Conservation (phyloP, 2,329 filamentous ascomycete genomes). For the Dothistroma septosporum region DNA sequence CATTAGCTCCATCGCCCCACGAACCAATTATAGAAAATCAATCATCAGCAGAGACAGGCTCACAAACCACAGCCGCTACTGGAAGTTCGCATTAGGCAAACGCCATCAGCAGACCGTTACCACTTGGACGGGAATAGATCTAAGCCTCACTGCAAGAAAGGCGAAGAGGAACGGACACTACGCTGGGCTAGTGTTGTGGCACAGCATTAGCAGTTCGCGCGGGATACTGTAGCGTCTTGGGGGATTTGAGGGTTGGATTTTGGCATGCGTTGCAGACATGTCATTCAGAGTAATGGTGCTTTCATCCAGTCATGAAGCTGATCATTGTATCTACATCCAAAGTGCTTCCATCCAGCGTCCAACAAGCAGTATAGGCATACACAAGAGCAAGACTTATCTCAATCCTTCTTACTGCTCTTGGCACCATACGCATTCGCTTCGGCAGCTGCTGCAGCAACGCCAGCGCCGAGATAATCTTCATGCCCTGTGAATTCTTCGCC, state of each 20-base stretch:
- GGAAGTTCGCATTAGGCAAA: constrained; percentile 3
- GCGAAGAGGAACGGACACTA: not conserved
- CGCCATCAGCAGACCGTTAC: not conserved
- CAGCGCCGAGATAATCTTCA: constrained; percentile 27
- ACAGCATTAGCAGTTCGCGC: not conserved
- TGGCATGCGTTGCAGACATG: too few species aligned
- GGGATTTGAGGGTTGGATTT: too few species aligned
- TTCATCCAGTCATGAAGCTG: not conserved
- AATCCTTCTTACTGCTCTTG: constrained; percentile 19
- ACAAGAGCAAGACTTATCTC: constrained; percentile 1
- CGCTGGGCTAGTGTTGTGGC: not conserved
- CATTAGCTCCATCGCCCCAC: not conserved
- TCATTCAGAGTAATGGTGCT: not conserved
- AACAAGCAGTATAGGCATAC: not conserved
- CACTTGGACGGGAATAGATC: not conserved
- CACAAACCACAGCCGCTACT: not conserved
- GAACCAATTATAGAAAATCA: not conserved
- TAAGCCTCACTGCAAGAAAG: not conserved
- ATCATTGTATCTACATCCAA: constrained; percentile 1
- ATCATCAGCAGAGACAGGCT: not conserved
- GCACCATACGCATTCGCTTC: constrained; percentile 24
- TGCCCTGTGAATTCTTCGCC: constrained; percentile 24
- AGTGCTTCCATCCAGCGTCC: not conserved
- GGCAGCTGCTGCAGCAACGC: constrained; percentile 8
- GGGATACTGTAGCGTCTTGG: not conserved